phyloP scores from a whole-genome alignment of 805 yeast species.

The Candida ulmi region DNA sequence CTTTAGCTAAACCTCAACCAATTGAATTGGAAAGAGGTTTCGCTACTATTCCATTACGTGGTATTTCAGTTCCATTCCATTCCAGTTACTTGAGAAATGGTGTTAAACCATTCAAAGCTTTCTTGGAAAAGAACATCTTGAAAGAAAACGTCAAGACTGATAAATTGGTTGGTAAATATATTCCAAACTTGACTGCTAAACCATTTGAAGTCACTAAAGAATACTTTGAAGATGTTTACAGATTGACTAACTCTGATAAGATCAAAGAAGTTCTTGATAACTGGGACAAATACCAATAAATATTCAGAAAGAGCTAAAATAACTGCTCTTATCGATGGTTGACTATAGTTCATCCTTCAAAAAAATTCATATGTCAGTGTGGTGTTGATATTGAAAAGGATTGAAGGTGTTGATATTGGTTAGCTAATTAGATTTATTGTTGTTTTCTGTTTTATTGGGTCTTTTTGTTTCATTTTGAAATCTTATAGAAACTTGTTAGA shows the following conservation, averaged over 20 bases:
- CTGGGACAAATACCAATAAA: conserved; percentile 79
- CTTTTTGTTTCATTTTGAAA: neutral
- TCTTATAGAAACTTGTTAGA: neutral
- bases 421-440: neutral
- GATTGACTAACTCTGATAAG: conserved; percentile 85
- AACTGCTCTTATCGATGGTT: too few relatives aligned
- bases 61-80: conserved; percentile 99
- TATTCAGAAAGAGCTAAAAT: too few relatives aligned
- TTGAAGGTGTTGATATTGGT: neutral
- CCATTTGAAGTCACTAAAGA: conserved; percentile 96
- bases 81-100: conserved; percentile 97
- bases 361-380: conserved; percentile 1
- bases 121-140: conserved; percentile 92
- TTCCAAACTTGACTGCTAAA: conserved; percentile 97
- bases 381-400: conserved; percentile 4
- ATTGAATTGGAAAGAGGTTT: conserved; percentile 96
- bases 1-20: conserved; percentile 90
- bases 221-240: conserved; percentile 93
- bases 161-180: conserved; percentile 88
- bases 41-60: conserved; percentile 96
- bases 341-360: too few relatives aligned
- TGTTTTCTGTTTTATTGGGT: neutral
- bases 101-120: conserved; percentile 98
- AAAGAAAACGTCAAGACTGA: conserved; percentile 94
- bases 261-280: conserved; percentile 86